Conservation (phyloP, 2,329 filamentous ascomycete species). For the Simplicillium aogashimaense region DNA sequence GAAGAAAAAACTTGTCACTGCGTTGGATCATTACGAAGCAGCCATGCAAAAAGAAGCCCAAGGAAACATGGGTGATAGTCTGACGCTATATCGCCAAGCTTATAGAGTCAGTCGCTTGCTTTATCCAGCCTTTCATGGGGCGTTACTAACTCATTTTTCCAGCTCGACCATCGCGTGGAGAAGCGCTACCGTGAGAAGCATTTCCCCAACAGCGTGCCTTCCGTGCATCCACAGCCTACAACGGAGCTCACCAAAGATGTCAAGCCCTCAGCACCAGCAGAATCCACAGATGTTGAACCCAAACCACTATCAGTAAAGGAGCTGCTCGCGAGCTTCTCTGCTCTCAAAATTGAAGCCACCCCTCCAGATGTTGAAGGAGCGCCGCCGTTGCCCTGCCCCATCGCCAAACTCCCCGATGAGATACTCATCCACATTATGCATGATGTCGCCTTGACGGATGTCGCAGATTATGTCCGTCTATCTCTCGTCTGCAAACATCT, state of each 20-base stretch:
- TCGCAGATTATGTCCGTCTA: constrained; percentile 66
- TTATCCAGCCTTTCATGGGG: not conserved
- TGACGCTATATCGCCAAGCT: constrained; percentile 80
- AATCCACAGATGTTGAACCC: constrained; percentile 21
- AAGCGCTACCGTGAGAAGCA: constrained; percentile 84
- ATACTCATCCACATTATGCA: constrained; percentile 71
- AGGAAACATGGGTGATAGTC: constrained; percentile 80
- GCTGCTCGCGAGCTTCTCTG: constrained; percentile 67
- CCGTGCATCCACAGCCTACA: constrained; percentile 4
- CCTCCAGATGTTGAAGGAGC: constrained; percentile 63
- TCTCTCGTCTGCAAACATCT: constrained; percentile 78
- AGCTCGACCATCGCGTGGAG: constrained; percentile 81
- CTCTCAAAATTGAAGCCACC: constrained; percentile 56
- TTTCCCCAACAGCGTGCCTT: constrained; percentile 52
- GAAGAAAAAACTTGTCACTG: constrained; percentile 52
- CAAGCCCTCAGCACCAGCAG: constrained; percentile 17
- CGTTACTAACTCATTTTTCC: constrained; percentile 6
- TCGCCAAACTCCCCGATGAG: constrained; percentile 71
- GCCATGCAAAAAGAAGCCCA: constrained; percentile 81
- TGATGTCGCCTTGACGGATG: constrained; percentile 62
- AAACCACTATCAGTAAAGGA: constrained; percentile 49
- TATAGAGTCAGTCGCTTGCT: constrained; percentile 54
- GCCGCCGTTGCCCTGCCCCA: constrained; percentile 66
- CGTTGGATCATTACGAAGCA: constrained; percentile 85
- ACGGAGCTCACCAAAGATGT: constrained; percentile 14